phyloP scores from a whole-genome alignment of 2,329 filamentous ascomycete species.

The Aureobasidium sp. region DNA sequence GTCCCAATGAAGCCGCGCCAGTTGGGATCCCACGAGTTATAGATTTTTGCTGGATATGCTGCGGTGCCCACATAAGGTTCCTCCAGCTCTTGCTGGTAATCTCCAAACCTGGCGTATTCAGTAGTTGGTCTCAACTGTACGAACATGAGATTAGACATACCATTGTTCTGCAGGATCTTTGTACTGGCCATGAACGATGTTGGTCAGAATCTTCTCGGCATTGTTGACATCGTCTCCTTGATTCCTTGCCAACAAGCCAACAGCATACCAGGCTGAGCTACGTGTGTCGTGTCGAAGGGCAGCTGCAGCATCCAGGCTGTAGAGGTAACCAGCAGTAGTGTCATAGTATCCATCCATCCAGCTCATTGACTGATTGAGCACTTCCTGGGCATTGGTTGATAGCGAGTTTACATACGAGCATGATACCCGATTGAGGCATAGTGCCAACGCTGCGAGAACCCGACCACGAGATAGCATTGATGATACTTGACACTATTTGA shows the following conservation, averaged over 20 bases:
- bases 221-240: constrained; percentile 39
- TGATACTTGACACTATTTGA: neutral
- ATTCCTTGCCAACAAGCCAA: constrained; percentile 49
- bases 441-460: neutral
- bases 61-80: constrained; percentile 48
- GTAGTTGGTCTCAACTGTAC: neutral
- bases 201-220: constrained; percentile 46
- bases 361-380: constrained; percentile 42
- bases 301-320: constrained; percentile 36
- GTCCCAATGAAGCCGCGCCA: constrained; percentile 57
- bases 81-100: constrained; percentile 47
- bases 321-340: constrained; percentile 42
- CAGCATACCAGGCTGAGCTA: constrained; percentile 50
- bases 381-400: constrained; percentile 9
- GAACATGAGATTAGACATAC: constrained; percentile 28
- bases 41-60: constrained; percentile 42
- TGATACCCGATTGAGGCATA: neutral
- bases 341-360: constrained; percentile 51
- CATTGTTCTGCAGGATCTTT: constrained; percentile 46
- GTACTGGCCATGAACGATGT: constrained; percentile 45
- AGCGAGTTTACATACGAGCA: constrained; percentile 6
- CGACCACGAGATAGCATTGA: neutral
- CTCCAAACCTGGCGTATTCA: constrained; percentile 30
- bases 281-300: constrained; percentile 49
- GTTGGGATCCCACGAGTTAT: constrained; percentile 54